Conservation (phyloP, 805 yeast genomes). For the Candida dajiaensis region DNA sequence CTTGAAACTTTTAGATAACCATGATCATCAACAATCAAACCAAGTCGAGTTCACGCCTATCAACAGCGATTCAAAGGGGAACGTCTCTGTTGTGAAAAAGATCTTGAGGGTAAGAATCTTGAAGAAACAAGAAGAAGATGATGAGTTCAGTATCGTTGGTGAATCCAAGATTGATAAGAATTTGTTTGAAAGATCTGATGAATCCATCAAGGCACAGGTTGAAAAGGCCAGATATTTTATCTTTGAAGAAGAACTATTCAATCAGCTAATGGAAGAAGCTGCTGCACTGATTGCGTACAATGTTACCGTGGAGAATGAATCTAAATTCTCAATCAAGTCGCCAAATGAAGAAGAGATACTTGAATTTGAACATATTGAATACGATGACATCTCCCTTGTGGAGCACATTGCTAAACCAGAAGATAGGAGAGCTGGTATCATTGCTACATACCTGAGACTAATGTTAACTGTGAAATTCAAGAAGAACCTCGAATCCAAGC, state of each 20-base stretch:
- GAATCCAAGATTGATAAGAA: conserved; percentile 34
- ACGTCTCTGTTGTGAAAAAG: conserved; percentile 33
- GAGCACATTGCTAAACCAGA: conserved; percentile 32
- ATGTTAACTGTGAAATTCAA: conserved; percentile 34
- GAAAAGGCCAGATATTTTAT: conserved; percentile 63
- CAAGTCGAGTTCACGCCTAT: conserved; percentile 37
- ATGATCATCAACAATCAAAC: conserved; percentile 8
- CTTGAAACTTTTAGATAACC: conserved; percentile 41
- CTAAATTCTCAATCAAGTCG: conserved; percentile 59
- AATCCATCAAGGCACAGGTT: conserved; percentile 49
- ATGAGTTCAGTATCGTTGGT: conserved; percentile 51
- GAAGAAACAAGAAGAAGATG: conserved; percentile 44
- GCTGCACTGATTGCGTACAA: conserved; percentile 60
- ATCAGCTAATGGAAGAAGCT: conserved; percentile 73
- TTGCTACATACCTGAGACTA: conserved; percentile 28
- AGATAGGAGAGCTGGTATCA: conserved; percentile 29
- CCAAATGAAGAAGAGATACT: conserved; percentile 48
- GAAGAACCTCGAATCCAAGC: conserved; percentile 27
- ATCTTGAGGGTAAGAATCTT: conserved; percentile 56
- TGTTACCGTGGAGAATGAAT: conserved; percentile 56
- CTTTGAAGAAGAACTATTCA: conserved; percentile 87
- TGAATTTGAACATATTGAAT: conserved; percentile 64
- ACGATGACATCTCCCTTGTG: conserved; percentile 27
- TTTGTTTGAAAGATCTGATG: conserved; percentile 16
- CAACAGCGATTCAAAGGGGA: conserved; percentile 21